Evolutionary conservation across 2,329 filamentous ascomycete genomes (phyloP), one percentile per base, ranked within the genome.

Genomic region (Cercospora janseana): DNA sequence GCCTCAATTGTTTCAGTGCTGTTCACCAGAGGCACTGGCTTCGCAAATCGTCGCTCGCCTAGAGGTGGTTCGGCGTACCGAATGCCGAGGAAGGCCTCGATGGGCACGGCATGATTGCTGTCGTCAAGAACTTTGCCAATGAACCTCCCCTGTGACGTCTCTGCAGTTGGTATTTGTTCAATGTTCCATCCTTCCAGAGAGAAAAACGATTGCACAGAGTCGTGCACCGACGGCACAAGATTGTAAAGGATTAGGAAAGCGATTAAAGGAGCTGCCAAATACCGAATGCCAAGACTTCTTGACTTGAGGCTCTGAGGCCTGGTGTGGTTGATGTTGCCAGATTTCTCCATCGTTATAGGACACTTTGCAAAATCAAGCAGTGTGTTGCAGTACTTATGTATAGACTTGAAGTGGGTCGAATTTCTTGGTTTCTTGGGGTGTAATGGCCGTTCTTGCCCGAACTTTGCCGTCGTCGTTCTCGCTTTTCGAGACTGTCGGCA

Each of bases 11-110:
- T 68, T 23, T 66, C 68, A 13, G 67, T 68, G 34, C 55, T 56
- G 0, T 52, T 66, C 60, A 70, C 8, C 54, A 69, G 28, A 49
- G 64, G 56, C 78, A 75, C 34, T 78, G 62, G 2, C 71, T 65
- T 57, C 74, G 70, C 0, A 79, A 82, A 82, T 6, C 81, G 74
- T 37, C 81, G 69, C 42, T 74, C 65, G 2, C 77, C 75, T 21
- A 74, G 64, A 0, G 79, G 79, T 23, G 78, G 44, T 38, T 57
- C 46, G 8, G 61, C 60, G 50, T 62, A 61, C 18, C 58, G 79
- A 2, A 83, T 63, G 3, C 71, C 71, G 8, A 73, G 63, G 52
- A 71, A 74, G 9, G 56, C 61, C 49, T 62, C 60, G 8, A 64
- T 49, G 0, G 62, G 52, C 1, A 55, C 51, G 4, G 59, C 59